Evolutionary conservation across 202 grass and related monocot genomes (phyloP).

Genomic region (Bolboschoenoplectus hybrid): DNA sequence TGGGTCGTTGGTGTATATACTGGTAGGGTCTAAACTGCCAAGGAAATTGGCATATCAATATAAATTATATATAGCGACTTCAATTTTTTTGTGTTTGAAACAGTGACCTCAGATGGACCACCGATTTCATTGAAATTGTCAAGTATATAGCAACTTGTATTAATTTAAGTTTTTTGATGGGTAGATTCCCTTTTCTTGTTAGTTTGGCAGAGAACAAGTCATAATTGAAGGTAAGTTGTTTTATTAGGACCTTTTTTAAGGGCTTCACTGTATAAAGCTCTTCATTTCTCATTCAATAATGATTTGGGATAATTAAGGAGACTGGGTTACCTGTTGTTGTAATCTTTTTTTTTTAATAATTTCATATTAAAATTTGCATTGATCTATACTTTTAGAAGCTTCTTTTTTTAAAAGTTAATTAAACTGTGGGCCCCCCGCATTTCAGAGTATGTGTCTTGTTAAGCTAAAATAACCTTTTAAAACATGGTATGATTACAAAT

Average conservation of each 20-base stretch:
- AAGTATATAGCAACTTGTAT: background rate
- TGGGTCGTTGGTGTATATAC: conserved; percentile 3
- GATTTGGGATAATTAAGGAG: too few species aligned
- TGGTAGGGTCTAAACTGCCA: conserved; percentile 29
- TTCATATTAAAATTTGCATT: conserved; percentile 5
- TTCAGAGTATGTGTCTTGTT: background rate
- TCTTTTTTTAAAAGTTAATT: background rate
- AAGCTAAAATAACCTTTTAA: background rate
- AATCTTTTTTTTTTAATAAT: background rate
- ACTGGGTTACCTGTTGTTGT: background rate
- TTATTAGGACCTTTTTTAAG: background rate
- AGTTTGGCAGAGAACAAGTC: background rate
- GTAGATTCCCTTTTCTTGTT: conserved; percentile 20
- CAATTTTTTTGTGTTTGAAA: too few species aligned
- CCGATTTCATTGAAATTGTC: too few species aligned
- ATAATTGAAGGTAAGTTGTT: background rate
- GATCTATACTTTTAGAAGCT: background rate
- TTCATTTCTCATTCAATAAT: background rate
- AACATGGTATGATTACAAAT: background rate
- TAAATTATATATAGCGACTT: too few species aligned
- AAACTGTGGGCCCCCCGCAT: too few species aligned
- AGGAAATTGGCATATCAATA: background rate
- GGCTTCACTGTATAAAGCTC: background rate
- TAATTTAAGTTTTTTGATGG: conserved; percentile 25
- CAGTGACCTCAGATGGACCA: too few species aligned